Evolutionary conservation across 202 grass and related monocot genomes (phyloP).

Genomic region (Cymbopogon flexuosus): DNA sequence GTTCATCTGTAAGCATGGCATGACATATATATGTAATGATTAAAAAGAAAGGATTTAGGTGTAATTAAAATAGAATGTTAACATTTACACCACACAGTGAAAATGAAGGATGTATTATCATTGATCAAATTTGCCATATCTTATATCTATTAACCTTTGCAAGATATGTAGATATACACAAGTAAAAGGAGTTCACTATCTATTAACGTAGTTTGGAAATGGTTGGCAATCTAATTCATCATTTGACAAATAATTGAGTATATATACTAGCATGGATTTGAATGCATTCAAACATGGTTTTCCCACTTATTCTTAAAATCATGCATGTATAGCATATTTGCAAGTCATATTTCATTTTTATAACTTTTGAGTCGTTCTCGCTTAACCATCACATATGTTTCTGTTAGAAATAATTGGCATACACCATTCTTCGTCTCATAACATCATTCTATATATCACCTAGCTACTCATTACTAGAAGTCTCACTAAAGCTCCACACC

Average conservation of each 20-base stretch:
- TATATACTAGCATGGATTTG: background rate
- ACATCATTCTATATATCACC: background rate
- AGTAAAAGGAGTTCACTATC: background rate
- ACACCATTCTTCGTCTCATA: no score
- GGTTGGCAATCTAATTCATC: background rate
- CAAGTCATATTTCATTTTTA: background rate
- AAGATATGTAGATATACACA: background rate
- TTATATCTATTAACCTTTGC: background rate
- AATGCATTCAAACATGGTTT: background rate
- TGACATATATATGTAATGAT: background rate
- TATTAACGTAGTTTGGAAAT: background rate
- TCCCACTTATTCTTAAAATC: background rate
- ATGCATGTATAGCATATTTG: background rate
- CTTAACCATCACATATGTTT: background rate
- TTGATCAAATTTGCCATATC: background rate
- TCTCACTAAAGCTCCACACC: background rate
- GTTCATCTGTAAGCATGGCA: background rate
- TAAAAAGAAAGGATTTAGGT: background rate
- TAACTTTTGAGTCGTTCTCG: background rate
- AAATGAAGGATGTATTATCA: background rate
- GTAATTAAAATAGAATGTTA: background rate
- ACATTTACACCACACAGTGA: background rate
- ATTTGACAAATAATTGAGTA: background rate
- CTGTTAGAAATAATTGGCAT: background rate
- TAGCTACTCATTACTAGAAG: background rate